Evolutionary conservation across 352 stramenopile species (phyloP).

Genomic region (Globisporangium nodosum): DNA sequence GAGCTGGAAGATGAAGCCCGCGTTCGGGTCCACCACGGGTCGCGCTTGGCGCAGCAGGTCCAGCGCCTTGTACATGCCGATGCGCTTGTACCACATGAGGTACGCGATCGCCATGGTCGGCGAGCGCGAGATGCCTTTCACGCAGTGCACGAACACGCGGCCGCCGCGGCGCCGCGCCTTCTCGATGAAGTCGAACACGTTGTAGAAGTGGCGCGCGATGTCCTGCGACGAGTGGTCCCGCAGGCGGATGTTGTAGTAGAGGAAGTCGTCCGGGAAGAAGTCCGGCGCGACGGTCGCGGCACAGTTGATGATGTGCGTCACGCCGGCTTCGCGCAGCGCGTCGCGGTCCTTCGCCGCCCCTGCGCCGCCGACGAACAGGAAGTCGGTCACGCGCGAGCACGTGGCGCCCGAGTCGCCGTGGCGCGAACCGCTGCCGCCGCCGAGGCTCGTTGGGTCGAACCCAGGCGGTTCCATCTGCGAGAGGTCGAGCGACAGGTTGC

Average conservation of each 20-base stretch:
- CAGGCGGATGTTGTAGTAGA: constrained; percentile 85
- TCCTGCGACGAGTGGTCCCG: constrained; percentile 86
- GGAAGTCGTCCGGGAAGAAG: constrained; percentile 73
- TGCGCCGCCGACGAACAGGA: constrained; percentile 84
- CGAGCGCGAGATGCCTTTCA: constrained; percentile 86
- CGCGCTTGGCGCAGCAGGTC: constrained; percentile 72
- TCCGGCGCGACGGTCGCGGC: constrained; percentile 68
- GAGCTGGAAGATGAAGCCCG: constrained; percentile 86
- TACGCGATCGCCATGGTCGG: constrained; percentile 87
- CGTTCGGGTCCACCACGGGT: constrained; percentile 80
- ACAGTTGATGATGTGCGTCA: constrained; percentile 90
- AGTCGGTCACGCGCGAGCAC: constrained; percentile 81
- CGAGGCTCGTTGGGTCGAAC: constrained; percentile 17
- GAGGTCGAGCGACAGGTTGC: constrained; percentile 77
- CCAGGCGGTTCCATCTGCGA: constrained; percentile 58
- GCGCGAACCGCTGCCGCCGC: constrained; percentile 16
- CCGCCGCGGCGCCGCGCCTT: constrained; percentile 52
- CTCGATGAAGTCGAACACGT: constrained; percentile 87
- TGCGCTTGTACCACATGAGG: constrained; percentile 85
- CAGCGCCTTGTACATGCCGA: constrained; percentile 75
- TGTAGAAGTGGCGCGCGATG: constrained; percentile 84
- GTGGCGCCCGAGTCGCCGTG: constrained; percentile 55
- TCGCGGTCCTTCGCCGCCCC: constrained; percentile 75
- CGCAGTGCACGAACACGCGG: constrained; percentile 83
- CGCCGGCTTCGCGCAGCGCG: constrained; percentile 54